These are phyloP conservation scores for Ganoderma meredithae DNA, from an alignment of 1,284 basidiomycete species.

Conservation along the genomic window DNA sequence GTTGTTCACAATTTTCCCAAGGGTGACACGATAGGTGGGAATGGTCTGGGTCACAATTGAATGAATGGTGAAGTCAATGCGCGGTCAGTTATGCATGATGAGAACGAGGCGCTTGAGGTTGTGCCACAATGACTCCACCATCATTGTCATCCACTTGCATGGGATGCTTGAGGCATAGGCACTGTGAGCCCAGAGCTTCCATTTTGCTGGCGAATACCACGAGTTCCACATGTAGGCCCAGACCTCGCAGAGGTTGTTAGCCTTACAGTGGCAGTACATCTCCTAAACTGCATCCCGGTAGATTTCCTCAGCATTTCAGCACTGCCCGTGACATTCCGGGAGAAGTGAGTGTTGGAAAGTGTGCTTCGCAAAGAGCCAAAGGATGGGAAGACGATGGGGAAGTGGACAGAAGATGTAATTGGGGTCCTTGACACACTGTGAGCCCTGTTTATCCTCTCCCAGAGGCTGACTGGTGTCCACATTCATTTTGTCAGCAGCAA, in stretches of 20 bases:
- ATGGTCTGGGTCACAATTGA: conserved; percentile 16
- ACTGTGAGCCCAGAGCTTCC: conserved; percentile 27
- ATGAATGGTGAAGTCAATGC: conserved; percentile 19
- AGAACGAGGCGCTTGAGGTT: conserved; percentile 24
- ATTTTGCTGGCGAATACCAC: conserved; percentile 24
- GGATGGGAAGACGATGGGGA: conserved; percentile 19
- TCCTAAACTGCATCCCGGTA: conserved; percentile 23
- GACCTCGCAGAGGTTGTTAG: conserved; percentile 22
- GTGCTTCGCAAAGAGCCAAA: conserved; percentile 27
- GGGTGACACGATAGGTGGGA: conserved; percentile 23
- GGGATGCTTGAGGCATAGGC: conserved; percentile 19
- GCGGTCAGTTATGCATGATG: conserved; percentile 20
- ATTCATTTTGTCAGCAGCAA: not conserved
- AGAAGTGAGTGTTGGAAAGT: conserved; percentile 27
- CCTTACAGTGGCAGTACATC: conserved; percentile 28
- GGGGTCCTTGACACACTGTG: too few species aligned
- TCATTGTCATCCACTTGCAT: conserved; percentile 28
- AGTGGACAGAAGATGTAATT: conserved; percentile 26
- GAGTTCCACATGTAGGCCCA: conserved; percentile 33
- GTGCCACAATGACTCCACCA: conserved; percentile 30
- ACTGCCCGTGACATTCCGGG: conserved; percentile 26
- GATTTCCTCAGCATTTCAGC: conserved; percentile 10
- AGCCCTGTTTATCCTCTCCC: not conserved
- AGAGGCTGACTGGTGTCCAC: not conserved
- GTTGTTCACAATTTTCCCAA: not conserved